Percentiles rank a stretch among this genome's conserved stretches.
Evolutionary conservation across 2,329 filamentous ascomycete species (phyloP).

Genomic region (Ploettnerulaceae sp.): DNA sequence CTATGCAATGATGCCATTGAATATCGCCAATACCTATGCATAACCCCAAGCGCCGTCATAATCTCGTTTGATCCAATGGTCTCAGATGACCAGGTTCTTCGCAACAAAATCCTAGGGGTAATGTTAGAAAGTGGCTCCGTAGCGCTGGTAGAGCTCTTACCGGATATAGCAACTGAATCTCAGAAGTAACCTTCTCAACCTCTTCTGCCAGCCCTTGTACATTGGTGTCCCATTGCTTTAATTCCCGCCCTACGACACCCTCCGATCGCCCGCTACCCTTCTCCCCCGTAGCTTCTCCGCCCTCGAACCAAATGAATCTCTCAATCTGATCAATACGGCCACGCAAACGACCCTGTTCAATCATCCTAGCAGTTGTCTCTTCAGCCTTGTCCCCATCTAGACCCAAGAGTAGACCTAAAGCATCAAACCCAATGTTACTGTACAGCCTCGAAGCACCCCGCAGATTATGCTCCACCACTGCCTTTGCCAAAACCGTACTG

Average conservation of each 20-base stretch:
- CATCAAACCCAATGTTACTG: slow-evolving; percentile 70
- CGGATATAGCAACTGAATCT: slow-evolving; percentile 76
- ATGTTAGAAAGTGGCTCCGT: slow-evolving; percentile 13
- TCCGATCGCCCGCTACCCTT: slow-evolving; percentile 63
- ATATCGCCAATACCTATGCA: slow-evolving; percentile 17
- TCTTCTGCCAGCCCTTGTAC: slow-evolving; percentile 84
- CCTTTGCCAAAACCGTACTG: slow-evolving; percentile 85
- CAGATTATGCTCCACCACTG: slow-evolving; percentile 93
- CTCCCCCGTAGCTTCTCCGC: slow-evolving; percentile 63
- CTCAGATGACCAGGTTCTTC: slow-evolving; percentile 44
- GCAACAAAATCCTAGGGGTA: slow-evolving; percentile 50
- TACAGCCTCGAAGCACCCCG: slow-evolving; percentile 78
- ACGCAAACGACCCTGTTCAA: slow-evolving; percentile 83
- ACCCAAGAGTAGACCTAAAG: slow-evolving; percentile 71
- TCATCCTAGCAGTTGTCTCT: slow-evolving; percentile 88
- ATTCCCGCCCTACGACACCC: slow-evolving; percentile 60
- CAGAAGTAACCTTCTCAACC: slow-evolving; percentile 79
- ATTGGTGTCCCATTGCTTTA: slow-evolving; percentile 84
- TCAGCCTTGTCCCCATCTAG: slow-evolving; percentile 79
- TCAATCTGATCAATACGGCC: slow-evolving; percentile 95
- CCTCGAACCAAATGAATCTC: slow-evolving; percentile 80
- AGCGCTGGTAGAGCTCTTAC: slow-evolving; percentile 39
- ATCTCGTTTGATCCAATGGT: neutral
- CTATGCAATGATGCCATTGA: slow-evolving; percentile 20
- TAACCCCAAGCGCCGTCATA: slow-evolving; percentile 26